Evolutionary conservation across 164 flowering plant species (phyloP).

Genomic region (Macadamia tetraphylla): DNA sequence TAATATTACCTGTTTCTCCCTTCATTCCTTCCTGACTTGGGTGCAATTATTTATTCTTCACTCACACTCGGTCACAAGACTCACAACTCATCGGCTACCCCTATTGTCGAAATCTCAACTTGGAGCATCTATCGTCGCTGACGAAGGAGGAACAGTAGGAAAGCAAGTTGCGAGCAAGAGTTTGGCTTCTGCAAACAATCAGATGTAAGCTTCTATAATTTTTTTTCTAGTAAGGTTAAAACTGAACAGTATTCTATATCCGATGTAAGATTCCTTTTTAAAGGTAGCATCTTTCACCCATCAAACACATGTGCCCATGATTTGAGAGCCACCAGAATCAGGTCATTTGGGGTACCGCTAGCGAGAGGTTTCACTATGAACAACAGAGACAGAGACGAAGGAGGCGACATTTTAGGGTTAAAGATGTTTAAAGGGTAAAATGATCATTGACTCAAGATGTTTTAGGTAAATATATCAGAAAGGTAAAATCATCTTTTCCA

Average conservation of each 20-base stretch:
- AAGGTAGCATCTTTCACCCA: background rate
- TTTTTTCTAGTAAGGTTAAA: background rate
- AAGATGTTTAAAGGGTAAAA: no score
- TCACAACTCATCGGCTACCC: background rate
- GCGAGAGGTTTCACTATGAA: no score
- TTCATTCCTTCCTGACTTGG: background rate
- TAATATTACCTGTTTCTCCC: constrained; percentile 1
- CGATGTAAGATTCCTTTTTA: background rate
- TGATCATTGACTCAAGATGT: no score
- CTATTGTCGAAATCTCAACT: constrained; percentile 1
- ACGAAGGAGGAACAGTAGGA: constrained; percentile 8
- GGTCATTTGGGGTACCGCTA: no score
- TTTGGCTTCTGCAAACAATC: background rate
- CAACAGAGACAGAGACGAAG: no score
- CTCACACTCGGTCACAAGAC: background rate
- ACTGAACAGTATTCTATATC: constrained; percentile 3
- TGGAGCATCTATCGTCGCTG: no score
- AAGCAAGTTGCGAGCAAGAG: background rate
- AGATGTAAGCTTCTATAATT: background rate
- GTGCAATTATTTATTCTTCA: constrained; percentile 9
- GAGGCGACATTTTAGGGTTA: no score
- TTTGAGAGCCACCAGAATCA: no score
- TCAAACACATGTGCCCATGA: background rate
- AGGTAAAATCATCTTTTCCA: no score
- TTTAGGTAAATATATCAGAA: no score